Conservation (phyloP, 768 basidiomycete species). For the Boletus subcaerulescens region DNA sequence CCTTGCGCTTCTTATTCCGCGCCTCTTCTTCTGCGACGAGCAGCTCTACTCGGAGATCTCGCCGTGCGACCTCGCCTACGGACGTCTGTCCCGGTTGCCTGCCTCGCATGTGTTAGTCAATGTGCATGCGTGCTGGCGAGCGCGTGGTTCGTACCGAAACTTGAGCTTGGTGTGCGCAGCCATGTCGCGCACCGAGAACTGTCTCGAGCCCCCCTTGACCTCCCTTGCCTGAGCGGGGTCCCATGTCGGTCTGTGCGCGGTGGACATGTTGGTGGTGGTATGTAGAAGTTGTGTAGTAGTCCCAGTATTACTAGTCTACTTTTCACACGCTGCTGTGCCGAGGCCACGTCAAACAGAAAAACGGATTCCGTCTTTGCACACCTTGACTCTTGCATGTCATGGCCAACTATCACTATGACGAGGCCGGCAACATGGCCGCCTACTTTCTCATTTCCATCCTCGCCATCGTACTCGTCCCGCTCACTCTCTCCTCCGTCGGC, state of each 20-base stretch:
- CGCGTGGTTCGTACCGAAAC: conserved; percentile 63
- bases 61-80: conserved; percentile 65
- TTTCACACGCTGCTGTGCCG: conserved; percentile 14
- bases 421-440: conserved; percentile 79
- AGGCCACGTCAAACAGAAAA: conserved; percentile 13
- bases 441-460: conserved; percentile 93
- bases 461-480: conserved; percentile 75
- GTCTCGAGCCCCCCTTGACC: conserved; percentile 87
- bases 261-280: conserved; percentile 57
- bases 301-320: not conserved
- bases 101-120: not conserved
- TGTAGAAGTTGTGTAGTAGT: not conserved
- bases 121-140: too few species aligned
- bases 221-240: conserved; percentile 93
- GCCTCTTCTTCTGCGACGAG: conserved; percentile 85
- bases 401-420: conserved; percentile 86
- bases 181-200: conserved; percentile 92
- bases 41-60: conserved; percentile 82
- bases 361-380: too few species aligned
- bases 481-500: conserved; percentile 56
- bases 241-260: conserved; percentile 95
- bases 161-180: conserved; percentile 97
- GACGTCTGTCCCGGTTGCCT: conserved; percentile 93
- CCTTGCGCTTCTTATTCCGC: conserved; percentile 87
- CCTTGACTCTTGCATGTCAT: conserved; percentile 22